Percentiles rank a stretch among this genome's conserved stretches.
Conservation (phyloP, 2,329 filamentous ascomycete genomes). For the Pseudopyricularia javanii region DNA sequence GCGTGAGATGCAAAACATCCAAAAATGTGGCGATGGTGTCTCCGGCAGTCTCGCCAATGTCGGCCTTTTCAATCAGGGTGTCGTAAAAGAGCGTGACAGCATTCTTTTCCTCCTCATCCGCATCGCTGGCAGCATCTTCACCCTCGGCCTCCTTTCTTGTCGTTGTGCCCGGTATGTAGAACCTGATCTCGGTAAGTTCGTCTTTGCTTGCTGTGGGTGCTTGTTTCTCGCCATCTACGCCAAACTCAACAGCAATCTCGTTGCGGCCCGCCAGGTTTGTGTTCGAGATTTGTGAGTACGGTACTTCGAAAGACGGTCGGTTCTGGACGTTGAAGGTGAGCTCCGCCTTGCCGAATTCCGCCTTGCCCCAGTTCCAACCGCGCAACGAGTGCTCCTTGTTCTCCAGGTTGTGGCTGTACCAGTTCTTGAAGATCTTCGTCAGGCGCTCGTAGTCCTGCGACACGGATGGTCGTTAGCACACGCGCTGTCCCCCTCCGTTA, state of each 20-base stretch:
- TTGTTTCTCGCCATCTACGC: conserved; percentile 58
- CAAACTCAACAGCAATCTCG: conserved; percentile 92
- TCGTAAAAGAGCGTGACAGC: conserved; percentile 97
- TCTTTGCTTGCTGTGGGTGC: conserved; percentile 84
- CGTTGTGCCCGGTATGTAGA: conserved; percentile 90
- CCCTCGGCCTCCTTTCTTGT: conserved; percentile 65
- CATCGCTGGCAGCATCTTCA: conserved; percentile 58
- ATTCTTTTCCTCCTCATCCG: conserved; percentile 74
- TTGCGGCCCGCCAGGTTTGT: conserved; percentile 96
- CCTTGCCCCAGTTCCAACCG: conserved; percentile 99
- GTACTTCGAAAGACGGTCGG: conserved; percentile 88
- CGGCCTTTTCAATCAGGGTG: conserved; percentile 93
- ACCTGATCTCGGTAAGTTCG: conserved; percentile 95
- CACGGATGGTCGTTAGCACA: neutral
- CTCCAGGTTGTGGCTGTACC: conserved; percentile 91
- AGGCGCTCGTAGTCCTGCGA: conserved; percentile 75
- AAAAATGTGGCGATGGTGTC: conserved; percentile 96
- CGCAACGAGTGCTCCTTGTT: conserved; percentile 87
- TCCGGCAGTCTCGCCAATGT: conserved; percentile 97
- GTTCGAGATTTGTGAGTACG: conserved; percentile 95
- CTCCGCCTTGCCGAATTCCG: conserved; percentile 91
- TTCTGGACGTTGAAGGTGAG: conserved; percentile 96
- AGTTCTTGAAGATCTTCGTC: conserved; percentile 89
- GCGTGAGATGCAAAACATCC: conserved; percentile 92
- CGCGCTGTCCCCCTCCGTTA: conserved; percentile 3